Percentiles rank a stretch among this genome's conserved stretches.
phyloP scores from a whole-genome alignment of 148 eudicot species.

The Silene uniflora region DNA sequence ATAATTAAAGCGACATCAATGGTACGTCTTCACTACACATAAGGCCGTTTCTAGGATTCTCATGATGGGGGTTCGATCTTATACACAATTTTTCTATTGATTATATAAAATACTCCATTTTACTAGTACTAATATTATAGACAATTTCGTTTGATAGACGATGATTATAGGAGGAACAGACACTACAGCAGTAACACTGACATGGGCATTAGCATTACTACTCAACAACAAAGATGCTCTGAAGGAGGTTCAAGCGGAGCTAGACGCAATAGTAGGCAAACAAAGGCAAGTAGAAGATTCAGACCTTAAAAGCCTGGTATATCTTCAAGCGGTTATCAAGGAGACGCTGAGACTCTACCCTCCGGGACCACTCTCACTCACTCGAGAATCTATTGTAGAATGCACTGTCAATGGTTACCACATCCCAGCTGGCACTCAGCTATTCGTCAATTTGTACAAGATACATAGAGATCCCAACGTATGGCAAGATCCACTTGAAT shows the following conservation, averaged over 20 bases:
- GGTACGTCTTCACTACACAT: constrained; percentile 24
- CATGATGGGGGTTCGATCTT: too few species aligned
- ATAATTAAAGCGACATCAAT: constrained; percentile 29
- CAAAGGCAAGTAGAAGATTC: constrained; percentile 21
- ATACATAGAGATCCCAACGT: constrained; percentile 20
- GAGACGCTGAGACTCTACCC: constrained; percentile 23
- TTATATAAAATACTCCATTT: too few species aligned
- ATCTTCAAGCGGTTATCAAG: constrained; percentile 22
- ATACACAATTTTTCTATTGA: too few species aligned
- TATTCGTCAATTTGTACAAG: constrained; percentile 18
- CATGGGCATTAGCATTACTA: constrained; percentile 30
- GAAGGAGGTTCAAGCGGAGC: constrained; percentile 26
- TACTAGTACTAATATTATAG: too few species aligned
- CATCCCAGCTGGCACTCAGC: constrained; percentile 19
- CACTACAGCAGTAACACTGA: constrained; percentile 24
- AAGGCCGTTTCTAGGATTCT: too few species aligned
- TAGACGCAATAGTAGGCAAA: constrained; percentile 25
- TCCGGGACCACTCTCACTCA: constrained; percentile 7
- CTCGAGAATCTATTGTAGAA: constrained; percentile 18
- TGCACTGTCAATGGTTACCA: constrained; percentile 19
- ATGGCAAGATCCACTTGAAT: constrained; percentile 18
- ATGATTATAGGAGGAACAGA: constrained; percentile 26
- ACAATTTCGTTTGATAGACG: not conserved
- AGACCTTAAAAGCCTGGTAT: constrained; percentile 21
- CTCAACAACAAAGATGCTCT: constrained; percentile 22